A percentile compares a stretch with the other conserved stretches of the same genome.
phyloP scores from a whole-genome alignment of 495 filamentous ascomycete species.

The Trypethelium eluteriae region DNA sequence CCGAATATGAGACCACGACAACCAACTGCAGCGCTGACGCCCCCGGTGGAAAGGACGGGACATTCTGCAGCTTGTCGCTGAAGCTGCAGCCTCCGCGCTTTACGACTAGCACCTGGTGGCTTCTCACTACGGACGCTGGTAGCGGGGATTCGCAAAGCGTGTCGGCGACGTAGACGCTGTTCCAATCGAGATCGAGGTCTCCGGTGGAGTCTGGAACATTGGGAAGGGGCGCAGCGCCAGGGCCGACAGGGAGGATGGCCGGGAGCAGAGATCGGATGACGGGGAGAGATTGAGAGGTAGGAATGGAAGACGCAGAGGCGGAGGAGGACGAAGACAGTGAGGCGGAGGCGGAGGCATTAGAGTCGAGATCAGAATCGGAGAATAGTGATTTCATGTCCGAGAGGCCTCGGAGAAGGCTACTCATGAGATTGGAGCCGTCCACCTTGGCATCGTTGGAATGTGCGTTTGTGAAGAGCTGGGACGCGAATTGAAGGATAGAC shows the following conservation, averaged over 20 bases:
- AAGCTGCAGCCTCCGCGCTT: slow-evolving; percentile 82
- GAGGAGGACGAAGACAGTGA: slow-evolving; percentile 26
- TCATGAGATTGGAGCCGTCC: slow-evolving; percentile 26
- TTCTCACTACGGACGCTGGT: slow-evolving; percentile 50
- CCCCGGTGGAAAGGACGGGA: slow-evolving; percentile 64
- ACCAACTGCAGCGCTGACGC: slow-evolving; percentile 62
- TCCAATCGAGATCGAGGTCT: slow-evolving; percentile 13
- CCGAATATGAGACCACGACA: slow-evolving; percentile 61
- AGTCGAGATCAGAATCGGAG: slow-evolving; percentile 44
- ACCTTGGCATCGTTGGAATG: not conserved
- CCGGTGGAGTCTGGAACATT: slow-evolving; percentile 50
- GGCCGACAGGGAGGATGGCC: slow-evolving; percentile 63
- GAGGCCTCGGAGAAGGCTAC: not conserved
- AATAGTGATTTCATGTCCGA: slow-evolving; percentile 34
- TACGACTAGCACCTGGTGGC: slow-evolving; percentile 75
- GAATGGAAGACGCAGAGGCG: slow-evolving; percentile 24
- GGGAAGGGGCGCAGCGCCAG: slow-evolving; percentile 68
- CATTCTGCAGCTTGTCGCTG: slow-evolving; percentile 69
- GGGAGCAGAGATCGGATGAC: slow-evolving; percentile 44
- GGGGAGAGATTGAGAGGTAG: slow-evolving; percentile 26
- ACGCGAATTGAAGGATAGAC: not conserved
- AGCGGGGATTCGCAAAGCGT: slow-evolving; percentile 56
- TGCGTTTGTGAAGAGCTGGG: not conserved
- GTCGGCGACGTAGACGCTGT: slow-evolving; percentile 37
- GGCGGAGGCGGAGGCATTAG: slow-evolving; percentile 41